phyloP scores from a whole-genome alignment of 2,329 filamentous ascomycete genomes.

The Juglanconis juglandina region DNA sequence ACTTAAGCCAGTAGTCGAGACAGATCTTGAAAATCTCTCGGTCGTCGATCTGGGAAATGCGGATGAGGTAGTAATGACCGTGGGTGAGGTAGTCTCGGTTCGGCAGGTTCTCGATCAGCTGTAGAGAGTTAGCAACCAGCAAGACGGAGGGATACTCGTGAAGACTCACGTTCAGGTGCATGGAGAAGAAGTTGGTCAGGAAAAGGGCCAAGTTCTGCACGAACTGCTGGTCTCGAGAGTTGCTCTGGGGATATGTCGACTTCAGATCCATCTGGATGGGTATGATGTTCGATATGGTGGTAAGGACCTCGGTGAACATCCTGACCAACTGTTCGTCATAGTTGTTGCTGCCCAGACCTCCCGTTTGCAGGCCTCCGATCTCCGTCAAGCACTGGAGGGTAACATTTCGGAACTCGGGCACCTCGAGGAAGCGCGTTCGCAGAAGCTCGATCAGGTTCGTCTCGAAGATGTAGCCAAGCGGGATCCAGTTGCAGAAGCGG shows the following conservation, averaged over 20 bases:
- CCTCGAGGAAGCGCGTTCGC: constrained; percentile 85
- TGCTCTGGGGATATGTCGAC: constrained; percentile 85
- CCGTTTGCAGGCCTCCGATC: constrained; percentile 89
- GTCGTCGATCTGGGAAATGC: constrained; percentile 97
- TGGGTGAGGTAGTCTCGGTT: constrained; percentile 94
- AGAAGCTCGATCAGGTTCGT: constrained; percentile 93
- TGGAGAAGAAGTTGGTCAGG: constrained; percentile 93
- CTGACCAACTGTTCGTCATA: constrained; percentile 95
- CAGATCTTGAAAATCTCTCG: constrained; percentile 99
- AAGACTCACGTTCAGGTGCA: constrained; percentile 72
- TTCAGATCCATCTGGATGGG: constrained; percentile 88
- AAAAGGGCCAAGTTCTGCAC: constrained; percentile 96
- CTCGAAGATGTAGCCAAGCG: constrained; percentile 97
- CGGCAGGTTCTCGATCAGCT: constrained; percentile 92
- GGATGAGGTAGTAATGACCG: constrained; percentile 95
- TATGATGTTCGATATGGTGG: constrained; percentile 88
- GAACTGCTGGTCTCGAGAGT: constrained; percentile 92
- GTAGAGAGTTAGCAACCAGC: constrained; percentile 18
- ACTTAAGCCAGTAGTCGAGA: constrained; percentile 97
- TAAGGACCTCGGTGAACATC: constrained; percentile 97
- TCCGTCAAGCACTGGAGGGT: constrained; percentile 96
- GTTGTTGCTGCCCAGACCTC: constrained; percentile 62
- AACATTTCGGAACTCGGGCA: constrained; percentile 93
- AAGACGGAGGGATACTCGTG: background rate
- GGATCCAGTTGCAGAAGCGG: constrained; percentile 98